Conservation (phyloP, 805 yeast genomes). For the Barnettozyma sucrosica region DNA sequence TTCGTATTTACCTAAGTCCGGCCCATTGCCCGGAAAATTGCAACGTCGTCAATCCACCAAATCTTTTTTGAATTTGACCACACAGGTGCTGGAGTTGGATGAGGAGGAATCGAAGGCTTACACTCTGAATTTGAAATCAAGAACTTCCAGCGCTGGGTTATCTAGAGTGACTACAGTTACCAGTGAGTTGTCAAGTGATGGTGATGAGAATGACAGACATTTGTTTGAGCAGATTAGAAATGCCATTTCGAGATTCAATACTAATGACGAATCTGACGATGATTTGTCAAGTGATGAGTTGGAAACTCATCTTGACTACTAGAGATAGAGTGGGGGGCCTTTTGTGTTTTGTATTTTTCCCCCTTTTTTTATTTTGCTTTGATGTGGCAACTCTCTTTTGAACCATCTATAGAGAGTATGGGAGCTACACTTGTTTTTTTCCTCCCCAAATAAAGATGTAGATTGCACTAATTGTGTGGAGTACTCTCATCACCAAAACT, state of each 20-base stretch:
- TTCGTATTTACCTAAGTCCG: conserved; percentile 24
- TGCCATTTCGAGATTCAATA: conserved; percentile 33
- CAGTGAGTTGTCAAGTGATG: conserved; percentile 6
- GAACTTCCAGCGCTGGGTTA: conserved; percentile 15
- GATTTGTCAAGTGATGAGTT: conserved; percentile 51
- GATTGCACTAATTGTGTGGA: not conserved
- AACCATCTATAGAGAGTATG: not conserved
- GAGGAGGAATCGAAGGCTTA: conserved; percentile 47
- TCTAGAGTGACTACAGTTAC: conserved; percentile 17
- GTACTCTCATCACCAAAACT: conserved; percentile 30
- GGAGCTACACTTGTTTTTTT: not conserved
- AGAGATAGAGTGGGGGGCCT: not conserved
- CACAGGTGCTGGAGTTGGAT: conserved; percentile 58
- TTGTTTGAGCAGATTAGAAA: conserved; percentile 37
- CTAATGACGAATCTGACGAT: conserved; percentile 9
- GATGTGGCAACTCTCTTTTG: too few relatives aligned
- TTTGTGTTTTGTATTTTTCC: too few relatives aligned
- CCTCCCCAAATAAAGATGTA: not conserved
- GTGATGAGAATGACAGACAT: conserved; percentile 25
- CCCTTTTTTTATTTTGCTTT: not conserved
- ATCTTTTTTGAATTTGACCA: conserved; percentile 62
- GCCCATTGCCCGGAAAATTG: conserved; percentile 48
- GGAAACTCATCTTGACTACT: conserved; percentile 36
- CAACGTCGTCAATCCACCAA: conserved; percentile 69
- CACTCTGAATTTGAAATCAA: conserved; percentile 18